Conservation (phyloP, 768 basidiomycete genomes). For the Tricholoma matsutake region DNA sequence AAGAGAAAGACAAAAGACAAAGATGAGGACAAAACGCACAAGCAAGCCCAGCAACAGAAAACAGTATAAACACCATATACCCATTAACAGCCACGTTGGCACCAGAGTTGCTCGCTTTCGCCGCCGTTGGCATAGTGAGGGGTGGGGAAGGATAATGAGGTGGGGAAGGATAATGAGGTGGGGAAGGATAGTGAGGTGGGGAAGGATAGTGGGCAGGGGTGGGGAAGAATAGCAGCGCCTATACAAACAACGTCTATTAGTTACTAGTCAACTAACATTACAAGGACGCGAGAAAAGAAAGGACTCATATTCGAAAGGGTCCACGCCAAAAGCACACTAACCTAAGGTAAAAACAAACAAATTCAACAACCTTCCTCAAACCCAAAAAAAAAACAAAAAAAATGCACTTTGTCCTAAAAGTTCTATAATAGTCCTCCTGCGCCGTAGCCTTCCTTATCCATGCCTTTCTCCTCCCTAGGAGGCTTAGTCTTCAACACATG, state of each 20-base stretch:
- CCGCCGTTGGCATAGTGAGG: slow-evolving; percentile 46
- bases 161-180: slow-evolving; percentile 44
- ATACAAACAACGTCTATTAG: too few species aligned
- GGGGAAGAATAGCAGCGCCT: too few species aligned
- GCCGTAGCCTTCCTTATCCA: slow-evolving; percentile 56
- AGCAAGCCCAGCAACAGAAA: slow-evolving; percentile 84
- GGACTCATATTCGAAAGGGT: neutral
- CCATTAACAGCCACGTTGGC: slow-evolving; percentile 64
- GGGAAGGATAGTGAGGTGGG: too few species aligned
- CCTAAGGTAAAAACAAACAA: slow-evolving; percentile 13
- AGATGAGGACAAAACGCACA: slow-evolving; percentile 70
- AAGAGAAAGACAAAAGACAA: neutral
- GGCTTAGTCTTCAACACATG: slow-evolving; percentile 76
- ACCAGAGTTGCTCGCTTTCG: slow-evolving; percentile 43
- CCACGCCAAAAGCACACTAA: neutral
- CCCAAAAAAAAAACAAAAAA: too few species aligned
- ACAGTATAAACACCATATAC: slow-evolving; percentile 87
- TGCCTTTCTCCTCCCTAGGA: slow-evolving; percentile 64
- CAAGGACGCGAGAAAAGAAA: too few species aligned
- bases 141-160: too few species aligned
- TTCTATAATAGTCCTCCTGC: slow-evolving; percentile 86
- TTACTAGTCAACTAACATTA: too few species aligned
- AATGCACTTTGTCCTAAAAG: slow-evolving; percentile 87
- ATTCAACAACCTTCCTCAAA: too few species aligned
- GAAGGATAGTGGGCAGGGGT: too few species aligned